phyloP scores from a whole-genome alignment of 306 rosid species.

The Luffa acutangula region DNA sequence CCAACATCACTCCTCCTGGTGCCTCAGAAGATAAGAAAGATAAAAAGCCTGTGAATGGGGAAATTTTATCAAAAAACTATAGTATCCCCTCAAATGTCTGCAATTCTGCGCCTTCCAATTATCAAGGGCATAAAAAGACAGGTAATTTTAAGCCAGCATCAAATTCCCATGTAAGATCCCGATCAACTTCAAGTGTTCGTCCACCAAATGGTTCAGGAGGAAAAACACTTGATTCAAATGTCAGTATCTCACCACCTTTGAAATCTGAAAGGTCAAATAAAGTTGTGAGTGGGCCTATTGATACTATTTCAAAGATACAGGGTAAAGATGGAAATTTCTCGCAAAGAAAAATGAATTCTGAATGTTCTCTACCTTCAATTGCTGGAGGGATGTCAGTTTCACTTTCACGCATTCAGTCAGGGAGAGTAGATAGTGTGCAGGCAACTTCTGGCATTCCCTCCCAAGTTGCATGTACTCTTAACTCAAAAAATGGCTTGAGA shows the following conservation, averaged over 20 bases:
- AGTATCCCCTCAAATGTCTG: constrained; percentile 18
- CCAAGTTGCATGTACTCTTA: constrained; percentile 32
- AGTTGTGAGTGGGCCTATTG: constrained; percentile 17
- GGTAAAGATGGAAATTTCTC: constrained; percentile 18
- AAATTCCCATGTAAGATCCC: constrained; percentile 23
- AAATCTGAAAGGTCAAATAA: constrained; percentile 27
- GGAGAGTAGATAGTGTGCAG: constrained; percentile 27
- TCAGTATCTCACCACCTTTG: constrained; percentile 23
- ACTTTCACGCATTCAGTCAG: constrained; percentile 19
- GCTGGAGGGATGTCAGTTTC: constrained; percentile 20
- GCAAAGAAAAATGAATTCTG: constrained; percentile 14
- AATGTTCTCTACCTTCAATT: constrained; percentile 24
- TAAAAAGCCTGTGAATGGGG: constrained; percentile 19
- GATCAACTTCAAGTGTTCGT: constrained; percentile 17
- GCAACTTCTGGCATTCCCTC: constrained; percentile 29
- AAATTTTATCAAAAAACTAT: constrained; percentile 22
- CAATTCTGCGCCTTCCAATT: constrained; percentile 17
- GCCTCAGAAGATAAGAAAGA: constrained; percentile 10
- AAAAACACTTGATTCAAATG: constrained; percentile 27
- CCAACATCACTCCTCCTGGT: constrained; percentile 20
- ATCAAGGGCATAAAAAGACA: constrained; percentile 16
- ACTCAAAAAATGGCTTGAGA: constrained; percentile 55
- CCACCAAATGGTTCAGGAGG: constrained; percentile 17
- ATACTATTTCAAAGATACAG: constrained; percentile 13
- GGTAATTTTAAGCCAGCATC: constrained; percentile 15